Evolutionary conservation across 2,329 filamentous ascomycete genomes (phyloP), one percentile per base, ranked within the genome.

Genomic region (Mycogone perniciosa): DNA sequence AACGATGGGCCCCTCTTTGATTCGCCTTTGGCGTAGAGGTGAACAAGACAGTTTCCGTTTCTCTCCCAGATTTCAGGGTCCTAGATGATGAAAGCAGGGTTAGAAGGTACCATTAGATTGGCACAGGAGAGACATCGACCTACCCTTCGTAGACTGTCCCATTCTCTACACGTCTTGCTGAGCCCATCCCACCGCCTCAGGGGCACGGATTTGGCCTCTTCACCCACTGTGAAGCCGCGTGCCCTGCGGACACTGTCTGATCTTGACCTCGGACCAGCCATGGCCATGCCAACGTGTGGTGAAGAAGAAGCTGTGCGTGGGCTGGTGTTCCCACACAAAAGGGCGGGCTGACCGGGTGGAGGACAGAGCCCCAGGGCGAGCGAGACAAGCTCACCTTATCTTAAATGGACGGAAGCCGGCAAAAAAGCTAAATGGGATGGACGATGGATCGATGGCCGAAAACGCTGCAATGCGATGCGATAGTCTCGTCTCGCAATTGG

Each of bases 51-150:
- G 61, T 89, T 81, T 10, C 84, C 86, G 55, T 82, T 69, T 8
- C 76, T 72, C 54, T 76, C 75, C 84, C 84, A 91, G 3, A 92
- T 71, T 57, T 89, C 86, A 2, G 79, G 72, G 58, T 91, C 87
- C 86, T 90, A 54, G 27, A 35, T 34, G 13, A 31, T n/a, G 30
- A 31, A 31, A 43, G 33, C 39, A 46, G 9, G 27, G 46, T 49
- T 35, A 52, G 46, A 48, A 29, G 10, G 34, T 38, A 37, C 33
- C 13, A 27, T 39, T 29, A 10, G 35, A 11, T 35, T 43, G 20
- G 33, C 31, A 49, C 38, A 44, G 40, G 41, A 13, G 33, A 38
- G 42, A 34, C n/a, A n/a, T 33, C 13, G 30, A 65, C 74, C 62
- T 62, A 79, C 77, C 62, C 70, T 71, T 58, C 69, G 69, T 38